A percentile compares a stretch with the other conserved stretches of the same genome.
These are phyloP conservation scores for Leishmania gerbilli DNA, from an alignment of 208 protist species.

Conservation along the genomic window DNA sequence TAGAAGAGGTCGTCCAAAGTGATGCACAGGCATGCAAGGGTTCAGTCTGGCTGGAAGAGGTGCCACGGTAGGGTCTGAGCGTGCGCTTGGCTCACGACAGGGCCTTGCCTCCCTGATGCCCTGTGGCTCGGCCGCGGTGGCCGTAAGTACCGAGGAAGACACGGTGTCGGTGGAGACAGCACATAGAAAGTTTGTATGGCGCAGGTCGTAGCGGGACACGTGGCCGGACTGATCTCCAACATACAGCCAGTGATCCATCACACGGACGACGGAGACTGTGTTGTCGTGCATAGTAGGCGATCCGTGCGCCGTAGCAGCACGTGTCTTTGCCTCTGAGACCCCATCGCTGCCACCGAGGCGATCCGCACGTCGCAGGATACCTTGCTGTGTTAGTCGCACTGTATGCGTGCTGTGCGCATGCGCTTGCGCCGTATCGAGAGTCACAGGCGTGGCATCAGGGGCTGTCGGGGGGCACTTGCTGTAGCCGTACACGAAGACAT, in stretches of 20 bases:
- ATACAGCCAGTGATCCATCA: constrained; percentile 31
- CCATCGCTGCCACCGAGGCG: constrained; percentile 5
- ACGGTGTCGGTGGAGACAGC: neutral
- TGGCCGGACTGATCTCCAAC: constrained; percentile 26
- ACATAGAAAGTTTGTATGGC: constrained; percentile 7
- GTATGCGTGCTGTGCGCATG: constrained; percentile 2
- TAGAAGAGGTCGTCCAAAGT: constrained; percentile 5
- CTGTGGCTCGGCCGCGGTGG: neutral
- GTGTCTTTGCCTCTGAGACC: neutral
- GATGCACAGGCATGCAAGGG: constrained; percentile 19
- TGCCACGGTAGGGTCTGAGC: neutral
- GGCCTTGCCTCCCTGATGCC: neutral
- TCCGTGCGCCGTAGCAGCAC: neutral
- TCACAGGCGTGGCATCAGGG: constrained; percentile 11
- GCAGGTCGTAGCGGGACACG: constrained; percentile 29
- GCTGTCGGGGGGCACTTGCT: constrained; percentile 5
- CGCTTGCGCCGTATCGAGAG: neutral
- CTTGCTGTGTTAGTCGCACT: constrained; percentile 11
- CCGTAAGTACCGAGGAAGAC: neutral
- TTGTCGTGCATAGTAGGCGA: neutral
- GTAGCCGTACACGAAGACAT: constrained; percentile 30
- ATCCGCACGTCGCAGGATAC: constrained; percentile 12
- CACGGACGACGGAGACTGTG: constrained; percentile 18
- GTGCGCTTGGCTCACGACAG: neutral
- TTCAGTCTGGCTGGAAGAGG: constrained; percentile 2